phyloP scores from a whole-genome alignment of 345 rosid genomes.

The Eucalyptus tenuipes region DNA sequence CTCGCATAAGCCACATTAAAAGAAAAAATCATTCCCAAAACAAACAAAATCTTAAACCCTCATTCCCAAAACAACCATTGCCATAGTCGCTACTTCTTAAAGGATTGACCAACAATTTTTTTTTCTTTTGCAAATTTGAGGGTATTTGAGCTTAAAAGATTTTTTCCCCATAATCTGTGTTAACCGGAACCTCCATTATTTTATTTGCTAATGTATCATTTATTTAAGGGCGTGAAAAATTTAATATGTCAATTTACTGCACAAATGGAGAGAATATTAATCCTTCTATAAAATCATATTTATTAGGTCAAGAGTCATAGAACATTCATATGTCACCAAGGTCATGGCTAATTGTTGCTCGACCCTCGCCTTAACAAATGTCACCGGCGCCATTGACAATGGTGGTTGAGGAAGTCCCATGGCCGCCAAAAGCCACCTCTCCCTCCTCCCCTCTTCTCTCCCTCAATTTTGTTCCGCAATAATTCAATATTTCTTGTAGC shows the following conservation, averaged over 20 bases:
- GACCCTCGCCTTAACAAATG: background rate
- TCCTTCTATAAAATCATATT: background rate
- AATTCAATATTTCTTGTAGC: too few species aligned
- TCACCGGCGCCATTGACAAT: background rate
- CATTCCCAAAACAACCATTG: background rate
- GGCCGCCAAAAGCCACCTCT: background rate
- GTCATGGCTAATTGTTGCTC: background rate
- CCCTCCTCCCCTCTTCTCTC: too few species aligned
- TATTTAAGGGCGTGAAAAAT: background rate
- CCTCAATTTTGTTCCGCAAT: too few species aligned
- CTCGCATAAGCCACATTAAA: background rate
- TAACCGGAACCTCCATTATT: background rate
- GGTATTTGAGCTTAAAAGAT: background rate
- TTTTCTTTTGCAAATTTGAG: background rate
- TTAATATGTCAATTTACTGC: background rate
- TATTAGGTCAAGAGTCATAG: too few species aligned
- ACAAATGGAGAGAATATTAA: background rate
- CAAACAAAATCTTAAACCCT: background rate
- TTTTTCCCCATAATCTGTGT: background rate
- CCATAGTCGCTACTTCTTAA: background rate
- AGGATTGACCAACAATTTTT: background rate
- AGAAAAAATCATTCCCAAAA: background rate
- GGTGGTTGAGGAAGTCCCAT: too few species aligned
- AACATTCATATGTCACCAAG: too few species aligned
- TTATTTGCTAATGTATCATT: background rate